Evolutionary conservation across 2,329 filamentous ascomycete genomes (phyloP).

Genomic region (Paecilomyces formosus): DNA sequence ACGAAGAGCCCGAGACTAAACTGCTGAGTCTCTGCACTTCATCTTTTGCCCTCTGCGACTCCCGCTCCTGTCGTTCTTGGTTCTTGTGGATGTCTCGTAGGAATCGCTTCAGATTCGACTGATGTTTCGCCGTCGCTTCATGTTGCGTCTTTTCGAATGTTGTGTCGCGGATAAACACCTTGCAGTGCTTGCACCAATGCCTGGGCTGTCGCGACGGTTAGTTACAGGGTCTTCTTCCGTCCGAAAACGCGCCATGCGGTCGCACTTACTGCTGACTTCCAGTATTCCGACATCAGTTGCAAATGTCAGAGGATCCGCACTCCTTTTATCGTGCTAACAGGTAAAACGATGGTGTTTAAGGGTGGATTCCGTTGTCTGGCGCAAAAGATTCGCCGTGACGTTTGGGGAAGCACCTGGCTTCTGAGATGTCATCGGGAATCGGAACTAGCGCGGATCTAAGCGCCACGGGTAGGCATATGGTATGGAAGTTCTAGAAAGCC

Average conservation of each 20-base stretch:
- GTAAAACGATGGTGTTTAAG: background rate
- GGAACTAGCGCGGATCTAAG: conserved; percentile 1
- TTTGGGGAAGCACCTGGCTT: background rate
- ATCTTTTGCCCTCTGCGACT: conserved; percentile 72
- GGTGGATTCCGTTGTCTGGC: background rate
- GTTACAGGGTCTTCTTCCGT: conserved; percentile 1
- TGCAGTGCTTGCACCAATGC: conserved; percentile 98
- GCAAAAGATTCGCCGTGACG: background rate
- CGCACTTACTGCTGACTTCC: conserved; percentile 74
- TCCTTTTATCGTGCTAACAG: background rate
- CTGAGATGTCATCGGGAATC: background rate
- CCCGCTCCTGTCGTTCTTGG: conserved; percentile 71
- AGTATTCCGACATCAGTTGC: conserved; percentile 79
- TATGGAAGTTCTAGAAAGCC: background rate
- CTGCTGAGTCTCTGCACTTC: conserved; percentile 84
- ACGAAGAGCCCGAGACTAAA: conserved; percentile 49
- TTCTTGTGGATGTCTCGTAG: conserved; percentile 80
- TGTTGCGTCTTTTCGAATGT: conserved; percentile 84
- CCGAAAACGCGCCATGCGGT: background rate
- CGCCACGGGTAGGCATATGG: background rate
- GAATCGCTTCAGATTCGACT: conserved; percentile 79
- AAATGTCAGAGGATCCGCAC: background rate
- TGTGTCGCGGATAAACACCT: conserved; percentile 82
- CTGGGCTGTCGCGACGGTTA: conserved; percentile 52
- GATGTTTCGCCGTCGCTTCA: conserved; percentile 78